A percentile compares a stretch with the other conserved stretches of the same genome.
These are phyloP conservation scores for Neoarthrinium moseri DNA, from an alignment of 2,329 filamentous ascomycete species.

Conservation along the genomic window DNA sequence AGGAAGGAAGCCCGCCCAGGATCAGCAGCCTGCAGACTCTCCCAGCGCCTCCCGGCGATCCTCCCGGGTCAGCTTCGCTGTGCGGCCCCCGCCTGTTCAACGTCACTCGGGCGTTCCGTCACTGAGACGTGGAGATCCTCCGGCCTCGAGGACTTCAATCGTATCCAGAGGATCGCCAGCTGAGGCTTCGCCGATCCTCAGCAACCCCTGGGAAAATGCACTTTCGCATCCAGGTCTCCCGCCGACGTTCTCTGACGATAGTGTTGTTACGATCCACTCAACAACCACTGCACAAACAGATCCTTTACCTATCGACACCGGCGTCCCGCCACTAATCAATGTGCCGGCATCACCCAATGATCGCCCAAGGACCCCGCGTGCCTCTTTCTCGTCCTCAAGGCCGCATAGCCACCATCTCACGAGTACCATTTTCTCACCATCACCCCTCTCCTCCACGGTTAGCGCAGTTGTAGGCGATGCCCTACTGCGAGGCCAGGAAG, in stretches of 20 bases:
- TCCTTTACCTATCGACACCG: constrained; percentile 19
- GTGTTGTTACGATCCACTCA: constrained; percentile 28
- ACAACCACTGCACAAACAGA: constrained; percentile 25
- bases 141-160: constrained; percentile 27
- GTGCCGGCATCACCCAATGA: constrained; percentile 24
- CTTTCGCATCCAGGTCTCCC: constrained; percentile 32
- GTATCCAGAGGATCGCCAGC: constrained; percentile 20
- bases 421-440: constrained; percentile 56
- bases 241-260: constrained; percentile 27
- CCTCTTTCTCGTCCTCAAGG: constrained; percentile 27
- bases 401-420: constrained; percentile 38
- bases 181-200: constrained; percentile 39
- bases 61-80: constrained; percentile 45
- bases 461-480: constrained; percentile 57
- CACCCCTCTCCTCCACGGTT: constrained; percentile 58
- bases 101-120: constrained; percentile 35
- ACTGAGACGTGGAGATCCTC: constrained; percentile 29
- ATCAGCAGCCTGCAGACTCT: constrained; percentile 15
- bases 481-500: constrained; percentile 45
- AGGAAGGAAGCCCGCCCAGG: constrained; percentile 17
- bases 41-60: constrained; percentile 42
- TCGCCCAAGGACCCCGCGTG: constrained; percentile 28
- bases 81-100: constrained; percentile 31
- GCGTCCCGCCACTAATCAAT: constrained; percentile 14
- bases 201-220: constrained; percentile 40